phyloP scores from a whole-genome alignment of 371 early-diverging fungal species.

The Rhizomucor pusillus region DNA sequence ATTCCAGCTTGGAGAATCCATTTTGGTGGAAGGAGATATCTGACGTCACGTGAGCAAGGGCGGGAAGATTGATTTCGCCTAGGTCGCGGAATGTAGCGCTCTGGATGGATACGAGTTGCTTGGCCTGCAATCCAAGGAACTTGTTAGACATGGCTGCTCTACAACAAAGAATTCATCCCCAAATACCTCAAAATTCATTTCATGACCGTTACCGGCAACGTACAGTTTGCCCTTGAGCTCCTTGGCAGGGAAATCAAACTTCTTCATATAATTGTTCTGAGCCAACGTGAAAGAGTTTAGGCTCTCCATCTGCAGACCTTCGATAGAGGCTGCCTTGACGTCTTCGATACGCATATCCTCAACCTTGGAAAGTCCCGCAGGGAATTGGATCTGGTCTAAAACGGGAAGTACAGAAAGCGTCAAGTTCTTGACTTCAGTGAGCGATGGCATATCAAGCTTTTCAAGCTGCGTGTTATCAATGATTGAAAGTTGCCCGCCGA shows the following conservation, averaged over 20 bases:
- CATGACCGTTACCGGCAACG: constrained; percentile 43
- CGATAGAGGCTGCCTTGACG: constrained; percentile 39
- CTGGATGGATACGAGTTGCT: constrained; percentile 26
- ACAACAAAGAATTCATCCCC: constrained; percentile 9
- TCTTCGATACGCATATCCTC: constrained; percentile 40
- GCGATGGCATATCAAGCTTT: constrained; percentile 34
- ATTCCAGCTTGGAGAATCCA: constrained; percentile 29
- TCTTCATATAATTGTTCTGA: constrained; percentile 49
- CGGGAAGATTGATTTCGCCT: constrained; percentile 30
- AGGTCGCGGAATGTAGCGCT: constrained; percentile 46
- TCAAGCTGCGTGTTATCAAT: constrained; percentile 45
- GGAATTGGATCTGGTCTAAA: constrained; percentile 42
- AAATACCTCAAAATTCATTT: constrained; percentile 27
- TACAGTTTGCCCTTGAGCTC: constrained; percentile 36
- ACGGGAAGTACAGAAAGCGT: constrained; percentile 45
- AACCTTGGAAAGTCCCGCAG: constrained; percentile 40
- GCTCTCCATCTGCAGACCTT: constrained; percentile 35
- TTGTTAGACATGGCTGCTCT: not conserved
- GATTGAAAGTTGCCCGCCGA: constrained; percentile 43
- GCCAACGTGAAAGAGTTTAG: constrained; percentile 39
- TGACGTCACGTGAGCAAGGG: constrained; percentile 29
- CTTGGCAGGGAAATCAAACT: constrained; percentile 43
- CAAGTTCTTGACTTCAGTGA: constrained; percentile 32
- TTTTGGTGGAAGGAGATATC: constrained; percentile 57
- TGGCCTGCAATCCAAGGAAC: constrained; percentile 33